Conservation (phyloP, 148 eudicot genomes). For the Rhododendron mucronatum region DNA sequence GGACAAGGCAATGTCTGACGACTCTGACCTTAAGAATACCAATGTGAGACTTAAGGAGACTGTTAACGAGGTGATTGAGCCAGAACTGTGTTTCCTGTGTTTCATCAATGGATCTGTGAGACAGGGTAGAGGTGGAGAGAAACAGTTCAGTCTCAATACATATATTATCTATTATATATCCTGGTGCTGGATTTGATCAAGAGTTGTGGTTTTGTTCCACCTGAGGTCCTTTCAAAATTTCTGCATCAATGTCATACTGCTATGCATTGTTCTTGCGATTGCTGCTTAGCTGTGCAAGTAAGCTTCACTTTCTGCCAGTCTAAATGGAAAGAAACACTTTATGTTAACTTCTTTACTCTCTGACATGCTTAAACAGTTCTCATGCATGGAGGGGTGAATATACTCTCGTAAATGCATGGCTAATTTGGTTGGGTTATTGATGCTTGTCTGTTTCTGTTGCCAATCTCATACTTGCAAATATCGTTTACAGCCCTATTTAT, state of each 20-base stretch:
- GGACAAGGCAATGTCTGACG: slow-evolving; percentile 78
- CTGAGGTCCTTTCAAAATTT: slow-evolving; percentile 83
- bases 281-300: slow-evolving; percentile 98
- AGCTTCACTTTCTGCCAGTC: slow-evolving; percentile 22
- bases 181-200: background rate
- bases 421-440: too few relatives aligned
- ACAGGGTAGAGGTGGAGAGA: too few relatives aligned
- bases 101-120: background rate
- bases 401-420: too few relatives aligned
- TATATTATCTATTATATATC: too few relatives aligned
- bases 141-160: too few relatives aligned
- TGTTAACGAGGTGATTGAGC: slow-evolving; percentile 64
- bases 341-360: background rate
- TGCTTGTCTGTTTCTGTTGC: too few relatives aligned
- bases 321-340: background rate
- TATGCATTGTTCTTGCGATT: slow-evolving; percentile 86
- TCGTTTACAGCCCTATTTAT: too few relatives aligned
- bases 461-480: too few relatives aligned
- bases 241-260: slow-evolving; percentile 77
- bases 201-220: slow-evolving; percentile 30
- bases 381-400: too few relatives aligned
- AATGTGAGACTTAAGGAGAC: slow-evolving; percentile 88
- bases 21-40: slow-evolving; percentile 91
- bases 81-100: background rate
- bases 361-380: background rate